Percentiles rank a stretch among this genome's conserved stretches.
Conservation (phyloP, 2,329 filamentous ascomycete species). For the Aspergillus floridensis region DNA sequence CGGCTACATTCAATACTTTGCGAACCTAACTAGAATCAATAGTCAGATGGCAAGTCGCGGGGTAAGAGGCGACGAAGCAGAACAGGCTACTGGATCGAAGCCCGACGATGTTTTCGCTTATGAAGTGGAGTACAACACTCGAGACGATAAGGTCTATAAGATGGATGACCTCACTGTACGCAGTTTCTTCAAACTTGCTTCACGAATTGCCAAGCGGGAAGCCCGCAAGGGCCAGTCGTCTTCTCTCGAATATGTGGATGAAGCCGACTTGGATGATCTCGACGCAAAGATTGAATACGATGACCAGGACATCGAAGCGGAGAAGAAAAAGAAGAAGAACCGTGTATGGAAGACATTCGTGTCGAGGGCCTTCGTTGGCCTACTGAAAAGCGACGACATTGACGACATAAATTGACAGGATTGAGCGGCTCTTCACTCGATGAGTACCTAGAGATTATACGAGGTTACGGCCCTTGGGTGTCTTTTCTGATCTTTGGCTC, state of each 20-base stretch:
- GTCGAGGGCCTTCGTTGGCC: conserved; percentile 74
- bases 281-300: not conserved
- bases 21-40: conserved; percentile 89
- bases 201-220: conserved; percentile 63
- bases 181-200: conserved; percentile 75
- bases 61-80: not conserved
- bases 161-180: conserved; percentile 80
- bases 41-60: conserved; percentile 55
- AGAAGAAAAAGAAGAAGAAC: conserved; percentile 47
- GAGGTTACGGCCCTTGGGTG: not conserved
- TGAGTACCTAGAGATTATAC: not conserved
- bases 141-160: conserved; percentile 69
- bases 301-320: conserved; percentile 24
- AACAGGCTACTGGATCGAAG: conserved; percentile 50
- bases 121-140: conserved; percentile 83
- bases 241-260: not conserved
- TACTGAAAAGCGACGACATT: conserved; percentile 65
- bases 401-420: conserved; percentile 29
- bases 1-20: conserved; percentile 86
- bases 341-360: conserved; percentile 77
- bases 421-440: not conserved
- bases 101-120: conserved; percentile 62
- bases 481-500: not conserved
- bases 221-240: conserved; percentile 7
- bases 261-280: conserved; percentile 11